phyloP scores from a whole-genome alignment of 2,329 filamentous ascomycete genomes.

The Penicillium brasilianum region DNA sequence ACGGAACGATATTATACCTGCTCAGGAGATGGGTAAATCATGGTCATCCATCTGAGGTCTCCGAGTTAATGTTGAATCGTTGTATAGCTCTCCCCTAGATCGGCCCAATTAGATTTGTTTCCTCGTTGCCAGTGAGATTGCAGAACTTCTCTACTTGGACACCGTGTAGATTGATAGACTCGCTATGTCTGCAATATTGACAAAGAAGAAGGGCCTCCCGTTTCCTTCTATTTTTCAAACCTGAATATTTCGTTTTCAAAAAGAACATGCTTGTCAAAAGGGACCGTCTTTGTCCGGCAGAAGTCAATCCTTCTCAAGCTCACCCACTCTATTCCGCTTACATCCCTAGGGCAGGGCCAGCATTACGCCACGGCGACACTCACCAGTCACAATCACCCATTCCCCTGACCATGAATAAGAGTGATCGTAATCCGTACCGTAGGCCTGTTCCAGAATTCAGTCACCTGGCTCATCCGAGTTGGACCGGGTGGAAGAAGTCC shows the following conservation, averaged over 20 bases:
- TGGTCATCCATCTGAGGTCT: too few relatives aligned
- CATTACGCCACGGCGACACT: constrained; percentile 9
- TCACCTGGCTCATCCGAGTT: constrained; percentile 12
- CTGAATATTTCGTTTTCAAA: not conserved
- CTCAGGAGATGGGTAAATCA: too few relatives aligned
- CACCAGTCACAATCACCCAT: not conserved
- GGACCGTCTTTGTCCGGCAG: not conserved
- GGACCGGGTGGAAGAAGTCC: not conserved
- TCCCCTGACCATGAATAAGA: constrained; percentile 3
- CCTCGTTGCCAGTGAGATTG: not conserved
- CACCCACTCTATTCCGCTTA: constrained; percentile 5
- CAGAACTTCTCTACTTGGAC: not conserved
- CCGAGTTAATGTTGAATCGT: too few relatives aligned
- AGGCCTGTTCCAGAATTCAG: not conserved
- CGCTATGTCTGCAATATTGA: not conserved
- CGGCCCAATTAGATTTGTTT: not conserved
- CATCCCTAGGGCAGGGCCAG: constrained; percentile 1
- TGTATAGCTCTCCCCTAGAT: not conserved
- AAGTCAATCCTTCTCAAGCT: constrained; percentile 18
- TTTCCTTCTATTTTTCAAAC: not conserved
- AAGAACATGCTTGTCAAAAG: not conserved
- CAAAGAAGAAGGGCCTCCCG: too few relatives aligned
- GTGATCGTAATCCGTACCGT: not conserved
- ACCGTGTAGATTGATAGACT: not conserved
- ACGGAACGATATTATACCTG: not conserved